These are phyloP conservation scores for Nidula microcarpa DNA, from an alignment of 768 basidiomycete genomes.

Conservation along the genomic window DNA sequence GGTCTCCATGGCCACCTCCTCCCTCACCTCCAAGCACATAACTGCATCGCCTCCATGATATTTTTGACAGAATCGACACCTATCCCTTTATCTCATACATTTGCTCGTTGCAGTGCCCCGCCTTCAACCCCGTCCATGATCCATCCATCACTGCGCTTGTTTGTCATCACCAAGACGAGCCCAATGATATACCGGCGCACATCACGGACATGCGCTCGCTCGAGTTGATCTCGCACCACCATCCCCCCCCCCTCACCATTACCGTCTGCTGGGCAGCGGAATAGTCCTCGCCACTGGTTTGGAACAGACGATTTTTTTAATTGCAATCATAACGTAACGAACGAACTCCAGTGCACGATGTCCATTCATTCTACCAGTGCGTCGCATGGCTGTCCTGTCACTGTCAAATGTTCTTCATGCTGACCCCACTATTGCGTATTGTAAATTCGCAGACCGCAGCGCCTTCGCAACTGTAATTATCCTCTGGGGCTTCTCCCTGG, in stretches of 20 bases:
- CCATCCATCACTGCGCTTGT: neutral
- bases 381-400: neutral
- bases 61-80: too few relatives aligned
- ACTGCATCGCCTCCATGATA: too few relatives aligned
- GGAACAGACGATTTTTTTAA: neutral
- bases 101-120: neutral
- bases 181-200: neutral
- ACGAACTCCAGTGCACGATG: neutral
- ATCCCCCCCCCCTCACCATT: conserved; percentile 9
- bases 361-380: neutral
- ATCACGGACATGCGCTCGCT: neutral
- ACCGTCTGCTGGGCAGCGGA: conserved; percentile 29
- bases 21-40: too few relatives aligned
- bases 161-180: neutral
- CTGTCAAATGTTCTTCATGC: too few relatives aligned
- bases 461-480: neutral
- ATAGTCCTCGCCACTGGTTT: conserved; percentile 1
- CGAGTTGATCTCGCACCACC: conserved; percentile 20
- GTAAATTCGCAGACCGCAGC: too few relatives aligned
- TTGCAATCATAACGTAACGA: too few relatives aligned
- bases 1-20: too few relatives aligned
- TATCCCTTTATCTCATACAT: neutral
- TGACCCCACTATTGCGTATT: too few relatives aligned
- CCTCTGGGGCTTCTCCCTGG: neutral
- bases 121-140: neutral